Evolutionary conservation across 108 stramenopile species (phyloP).

Genomic region (Conticribra weissflogii): DNA sequence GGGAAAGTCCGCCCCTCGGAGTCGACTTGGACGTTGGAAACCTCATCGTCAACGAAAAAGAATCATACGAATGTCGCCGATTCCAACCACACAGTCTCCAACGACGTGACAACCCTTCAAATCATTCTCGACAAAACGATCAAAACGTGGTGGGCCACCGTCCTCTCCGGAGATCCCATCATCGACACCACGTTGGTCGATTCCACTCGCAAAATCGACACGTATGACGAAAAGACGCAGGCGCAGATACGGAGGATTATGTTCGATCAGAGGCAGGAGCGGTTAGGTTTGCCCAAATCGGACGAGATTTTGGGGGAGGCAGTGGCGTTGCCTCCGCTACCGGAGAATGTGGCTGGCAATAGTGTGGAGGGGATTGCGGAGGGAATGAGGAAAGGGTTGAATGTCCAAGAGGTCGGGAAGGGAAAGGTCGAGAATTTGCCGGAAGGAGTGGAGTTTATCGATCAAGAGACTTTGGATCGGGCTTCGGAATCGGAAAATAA

Average conservation of each 20-base stretch:
- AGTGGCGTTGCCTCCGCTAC: not conserved
- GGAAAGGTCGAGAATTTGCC: slow-evolving; percentile 53
- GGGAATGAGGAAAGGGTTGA: too few species aligned
- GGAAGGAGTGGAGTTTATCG: slow-evolving; percentile 77
- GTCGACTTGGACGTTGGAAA: slow-evolving; percentile 82
- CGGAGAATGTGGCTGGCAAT: slow-evolving; percentile 3
- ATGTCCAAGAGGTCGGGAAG: not conserved
- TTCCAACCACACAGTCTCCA: not conserved
- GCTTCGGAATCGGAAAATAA: slow-evolving; percentile 9
- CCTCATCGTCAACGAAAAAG: slow-evolving; percentile 14
- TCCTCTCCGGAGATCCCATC: slow-evolving; percentile 67
- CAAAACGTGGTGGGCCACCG: slow-evolving; percentile 78
- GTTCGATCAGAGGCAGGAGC: slow-evolving; percentile 80
- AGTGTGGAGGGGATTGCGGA: too few species aligned
- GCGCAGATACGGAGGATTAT: slow-evolving; percentile 78
- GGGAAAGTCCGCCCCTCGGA: slow-evolving; percentile 66
- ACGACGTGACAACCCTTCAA: slow-evolving; percentile 25
- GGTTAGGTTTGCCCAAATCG: slow-evolving; percentile 60
- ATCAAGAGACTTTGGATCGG: slow-evolving; percentile 58
- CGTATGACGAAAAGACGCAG: slow-evolving; percentile 86
- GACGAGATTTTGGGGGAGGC: slow-evolving; percentile 54
- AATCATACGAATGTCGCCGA: slow-evolving; percentile 12
- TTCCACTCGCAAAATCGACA: slow-evolving; percentile 67
- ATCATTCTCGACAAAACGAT: slow-evolving; percentile 69
- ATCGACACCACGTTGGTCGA: slow-evolving; percentile 84